Conservation (phyloP, 2,329 filamentous ascomycete species). For the Ploettnerulaceae sp. region DNA sequence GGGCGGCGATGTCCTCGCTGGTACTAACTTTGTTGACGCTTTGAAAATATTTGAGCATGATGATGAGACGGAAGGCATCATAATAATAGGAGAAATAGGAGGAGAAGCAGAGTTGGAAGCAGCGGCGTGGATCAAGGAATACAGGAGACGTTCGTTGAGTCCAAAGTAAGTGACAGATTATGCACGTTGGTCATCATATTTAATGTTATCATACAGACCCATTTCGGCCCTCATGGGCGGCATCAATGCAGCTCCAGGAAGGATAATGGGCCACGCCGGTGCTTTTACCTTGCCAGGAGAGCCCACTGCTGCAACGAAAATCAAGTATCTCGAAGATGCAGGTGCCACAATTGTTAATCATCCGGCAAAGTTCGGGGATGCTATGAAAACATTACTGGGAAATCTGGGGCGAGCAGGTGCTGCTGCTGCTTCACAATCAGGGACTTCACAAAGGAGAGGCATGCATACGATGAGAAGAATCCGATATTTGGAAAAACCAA, state of each 20-base stretch:
- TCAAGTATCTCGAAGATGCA: conserved; percentile 57
- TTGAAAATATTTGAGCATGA: conserved; percentile 61
- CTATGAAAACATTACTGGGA: conserved; percentile 57
- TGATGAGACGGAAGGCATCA: conserved; percentile 60
- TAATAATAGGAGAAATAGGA: conserved; percentile 64
- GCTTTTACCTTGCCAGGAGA: conserved; percentile 67
- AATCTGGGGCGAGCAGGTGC: conserved; percentile 35
- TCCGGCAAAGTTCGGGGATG: conserved; percentile 67
- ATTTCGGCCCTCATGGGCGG: conserved; percentile 70
- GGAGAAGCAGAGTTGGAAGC: conserved; percentile 63
- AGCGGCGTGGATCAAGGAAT: conserved; percentile 68
- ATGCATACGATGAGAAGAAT: conserved; percentile 44
- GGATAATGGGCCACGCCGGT: conserved; percentile 75
- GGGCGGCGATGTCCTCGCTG: conserved; percentile 67
- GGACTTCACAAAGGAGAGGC: conserved; percentile 43
- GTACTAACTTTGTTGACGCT: conserved; percentile 69
- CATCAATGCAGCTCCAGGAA: conserved; percentile 54
- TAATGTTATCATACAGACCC: conserved; percentile 49
- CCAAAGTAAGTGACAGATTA: conserved; percentile 63
- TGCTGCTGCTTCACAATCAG: conserved; percentile 34
- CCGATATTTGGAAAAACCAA: conserved; percentile 6
- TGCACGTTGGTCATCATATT: too few species aligned
- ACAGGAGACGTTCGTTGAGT: conserved; percentile 49
- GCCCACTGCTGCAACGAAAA: conserved; percentile 59
- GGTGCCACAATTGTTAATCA: conserved; percentile 70